Conservation (phyloP, 257 asterid genomes). For the Anisodus acutangulus region DNA sequence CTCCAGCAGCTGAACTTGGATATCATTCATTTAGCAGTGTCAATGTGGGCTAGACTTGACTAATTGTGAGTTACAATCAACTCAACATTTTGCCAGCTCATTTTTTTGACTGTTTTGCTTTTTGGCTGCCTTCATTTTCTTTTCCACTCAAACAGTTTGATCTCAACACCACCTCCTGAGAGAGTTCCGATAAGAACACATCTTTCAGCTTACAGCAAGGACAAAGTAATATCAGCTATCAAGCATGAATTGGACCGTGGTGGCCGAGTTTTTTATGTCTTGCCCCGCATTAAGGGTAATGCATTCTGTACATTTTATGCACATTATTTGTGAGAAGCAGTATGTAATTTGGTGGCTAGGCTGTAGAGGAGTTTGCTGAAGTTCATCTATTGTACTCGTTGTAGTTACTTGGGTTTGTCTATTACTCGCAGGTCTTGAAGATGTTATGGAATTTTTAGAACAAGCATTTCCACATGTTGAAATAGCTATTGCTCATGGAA, state of each 20-base stretch:
- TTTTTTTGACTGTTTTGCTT: slow-evolving; percentile 14
- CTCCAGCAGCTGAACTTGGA: slow-evolving; percentile 26
- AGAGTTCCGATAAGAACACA: slow-evolving; percentile 95
- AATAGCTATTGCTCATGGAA: slow-evolving; percentile 96
- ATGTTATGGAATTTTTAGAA: slow-evolving; percentile 79
- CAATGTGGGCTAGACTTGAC: slow-evolving; percentile 26
- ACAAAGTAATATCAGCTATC: slow-evolving; percentile 77
- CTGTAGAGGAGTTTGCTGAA: slow-evolving; percentile 27
- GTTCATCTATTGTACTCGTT: slow-evolving; percentile 21
- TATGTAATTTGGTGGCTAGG: slow-evolving; percentile 23
- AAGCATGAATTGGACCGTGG: slow-evolving; percentile 86
- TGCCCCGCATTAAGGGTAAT: slow-evolving; percentile 96
- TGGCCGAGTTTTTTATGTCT: slow-evolving; percentile 92
- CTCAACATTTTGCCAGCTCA: slow-evolving; percentile 8
- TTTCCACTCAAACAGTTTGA: slow-evolving; percentile 61
- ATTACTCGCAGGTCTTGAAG: slow-evolving; percentile 80
- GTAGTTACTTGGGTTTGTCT: slow-evolving; percentile 32
- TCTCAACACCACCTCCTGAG: slow-evolving; percentile 96
- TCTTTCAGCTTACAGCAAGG: slow-evolving; percentile 77
- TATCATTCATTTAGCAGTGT: slow-evolving; percentile 22
- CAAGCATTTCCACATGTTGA: slow-evolving; percentile 73
- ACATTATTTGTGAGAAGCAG: slow-evolving; percentile 23
- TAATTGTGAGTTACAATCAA: slow-evolving; percentile 27
- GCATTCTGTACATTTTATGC: slow-evolving; percentile 11
- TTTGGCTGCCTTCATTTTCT: not conserved